These are phyloP conservation scores for Aureobasidium sp. DNA, from an alignment of 2,329 filamentous ascomycete genomes.

Conservation along the genomic window DNA sequence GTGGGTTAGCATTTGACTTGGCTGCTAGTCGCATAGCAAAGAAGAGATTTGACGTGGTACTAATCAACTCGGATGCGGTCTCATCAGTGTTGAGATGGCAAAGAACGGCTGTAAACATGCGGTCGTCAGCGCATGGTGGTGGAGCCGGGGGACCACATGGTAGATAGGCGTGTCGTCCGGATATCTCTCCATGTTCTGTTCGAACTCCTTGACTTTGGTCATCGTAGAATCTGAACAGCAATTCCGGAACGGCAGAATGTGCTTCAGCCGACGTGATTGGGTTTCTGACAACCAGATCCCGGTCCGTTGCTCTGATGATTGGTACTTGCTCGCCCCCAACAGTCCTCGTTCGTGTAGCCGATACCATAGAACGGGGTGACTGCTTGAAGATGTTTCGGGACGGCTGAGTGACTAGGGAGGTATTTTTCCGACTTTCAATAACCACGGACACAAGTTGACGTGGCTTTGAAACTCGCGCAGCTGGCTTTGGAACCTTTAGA, in stretches of 20 bases:
- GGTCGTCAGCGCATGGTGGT: not conserved
- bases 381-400: not conserved
- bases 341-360: not conserved
- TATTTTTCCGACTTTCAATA: not conserved
- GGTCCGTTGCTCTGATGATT: not conserved
- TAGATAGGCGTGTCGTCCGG: not conserved
- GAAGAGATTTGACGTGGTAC: not conserved
- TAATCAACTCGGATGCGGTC: not conserved
- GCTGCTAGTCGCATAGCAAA: not conserved
- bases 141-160: not conserved
- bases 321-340: not conserved
- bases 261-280: not conserved
- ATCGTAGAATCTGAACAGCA: constrained; percentile 1
- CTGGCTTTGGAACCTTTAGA: not conserved
- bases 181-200: not conserved
- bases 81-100: not conserved
- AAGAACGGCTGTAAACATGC: not conserved
- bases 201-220: not conserved
- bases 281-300: not conserved
- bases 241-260: not conserved
- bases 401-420: not conserved
- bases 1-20: not conserved
- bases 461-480: not conserved
- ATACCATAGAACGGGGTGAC: not conserved
- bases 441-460: not conserved